Evolutionary conservation across 139 green algal genomes (phyloP), one percentile per base, ranked within the genome.

Genomic region (Penium margaritaceum): DNA sequence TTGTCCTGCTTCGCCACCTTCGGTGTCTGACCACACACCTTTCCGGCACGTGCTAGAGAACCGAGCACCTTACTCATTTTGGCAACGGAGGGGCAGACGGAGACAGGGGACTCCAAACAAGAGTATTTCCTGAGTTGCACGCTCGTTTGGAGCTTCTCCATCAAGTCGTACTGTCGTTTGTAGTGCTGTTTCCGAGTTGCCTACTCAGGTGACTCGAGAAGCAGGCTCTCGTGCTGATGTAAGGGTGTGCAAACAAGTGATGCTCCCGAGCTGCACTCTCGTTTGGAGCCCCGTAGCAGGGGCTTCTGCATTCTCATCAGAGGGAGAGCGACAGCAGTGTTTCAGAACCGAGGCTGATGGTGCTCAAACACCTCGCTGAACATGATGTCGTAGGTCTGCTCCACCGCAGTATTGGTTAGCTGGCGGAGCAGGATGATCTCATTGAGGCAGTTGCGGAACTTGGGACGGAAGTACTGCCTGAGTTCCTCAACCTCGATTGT

Each of bases 1-100:
- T 98, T 98, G 70, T 98, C 95, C 85, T 97, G 92, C 82, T 94
- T 94, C 33, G 87, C 87, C 7, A 99, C 95, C 91, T 99, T 99
- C 55, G 94, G 93, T n/a, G 90, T 93, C 88, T 98, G 94, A 70
- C 92, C 92, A 61, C 94, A 89, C 78, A 99, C 94, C 90, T 99
- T 98, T 82, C 94, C 94, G 83, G 94, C 94, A 92, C 95, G 95
- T 63, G 95, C 94, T 43, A 99, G 84, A 47, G 95, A 99, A 79
- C 95, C 95, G 92, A 98, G 95, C 35, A 99, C 95, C 87, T 99
- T 99, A 70, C 95, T 92, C 77, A 66, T 30, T 65, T 17, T 21
- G 12, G 41, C 41, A 60, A 12, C 9, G 12, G 12, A 37, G 12
- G 12, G 41, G 41, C 9, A 12, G 41, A 12, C 9, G 41, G 41